Conservation (phyloP, 1,284 basidiomycete species). For the Cutaneotrichosporon cavernicola region DNA sequence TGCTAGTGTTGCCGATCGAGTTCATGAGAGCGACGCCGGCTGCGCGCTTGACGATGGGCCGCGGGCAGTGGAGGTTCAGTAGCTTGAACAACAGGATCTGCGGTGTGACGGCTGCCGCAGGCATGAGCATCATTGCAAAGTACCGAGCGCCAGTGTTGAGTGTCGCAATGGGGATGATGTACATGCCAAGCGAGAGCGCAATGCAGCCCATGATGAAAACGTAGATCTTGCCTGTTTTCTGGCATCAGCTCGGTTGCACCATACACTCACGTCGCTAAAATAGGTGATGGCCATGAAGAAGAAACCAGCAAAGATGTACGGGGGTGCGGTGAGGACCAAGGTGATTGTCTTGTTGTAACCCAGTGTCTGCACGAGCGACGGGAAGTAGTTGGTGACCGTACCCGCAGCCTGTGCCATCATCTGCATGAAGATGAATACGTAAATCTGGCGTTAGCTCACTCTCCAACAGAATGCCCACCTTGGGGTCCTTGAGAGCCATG, state of each 20-base stretch:
- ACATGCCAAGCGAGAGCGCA: conserved; percentile 63
- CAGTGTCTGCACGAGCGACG: conserved; percentile 36
- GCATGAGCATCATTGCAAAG: conserved; percentile 40
- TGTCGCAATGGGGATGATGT: conserved; percentile 64
- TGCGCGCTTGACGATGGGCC: conserved; percentile 38
- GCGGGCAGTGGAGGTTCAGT: conserved; percentile 37
- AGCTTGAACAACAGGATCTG: conserved; percentile 42
- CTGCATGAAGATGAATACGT: conserved; percentile 31
- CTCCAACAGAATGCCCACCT: conserved; percentile 38
- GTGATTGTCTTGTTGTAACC: conserved; percentile 48
- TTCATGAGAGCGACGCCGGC: conserved; percentile 38
- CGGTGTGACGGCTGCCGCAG: conserved; percentile 27
- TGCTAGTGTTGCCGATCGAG: conserved; percentile 35
- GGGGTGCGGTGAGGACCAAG: conserved; percentile 47
- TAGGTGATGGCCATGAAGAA: conserved; percentile 6
- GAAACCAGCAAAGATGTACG: conserved; percentile 46
- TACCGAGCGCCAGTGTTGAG: conserved; percentile 46
- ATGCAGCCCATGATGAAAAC: conserved; percentile 28
- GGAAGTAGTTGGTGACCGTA: conserved; percentile 47
- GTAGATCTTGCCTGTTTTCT: conserved; percentile 27
- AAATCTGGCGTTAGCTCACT: conserved; percentile 19
- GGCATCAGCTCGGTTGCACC: too few species aligned
- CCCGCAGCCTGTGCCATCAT: conserved; percentile 26
- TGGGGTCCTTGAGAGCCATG: conserved; percentile 41
- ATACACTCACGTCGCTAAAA: conserved; percentile 9